Evolutionary conservation across 1,284 basidiomycete species (phyloP).

Genomic region (Puccinia triticina): DNA sequence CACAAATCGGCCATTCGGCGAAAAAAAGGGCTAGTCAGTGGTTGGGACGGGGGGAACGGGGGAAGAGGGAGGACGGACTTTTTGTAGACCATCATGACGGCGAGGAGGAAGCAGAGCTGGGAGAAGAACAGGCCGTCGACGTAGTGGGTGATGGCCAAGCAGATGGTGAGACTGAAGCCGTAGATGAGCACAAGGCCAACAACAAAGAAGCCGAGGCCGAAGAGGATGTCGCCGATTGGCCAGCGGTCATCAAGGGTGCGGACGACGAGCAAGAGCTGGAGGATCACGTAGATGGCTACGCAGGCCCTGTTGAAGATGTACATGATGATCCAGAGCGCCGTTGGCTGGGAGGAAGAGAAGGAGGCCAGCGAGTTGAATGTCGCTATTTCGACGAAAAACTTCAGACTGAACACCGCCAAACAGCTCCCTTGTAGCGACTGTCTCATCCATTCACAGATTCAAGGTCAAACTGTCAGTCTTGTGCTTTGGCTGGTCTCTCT

Average conservation of each 20-base stretch:
- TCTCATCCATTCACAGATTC: constrained; percentile 24
- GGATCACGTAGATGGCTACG: too few relatives aligned
- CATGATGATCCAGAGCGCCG: too few relatives aligned
- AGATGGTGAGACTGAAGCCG: too few relatives aligned
- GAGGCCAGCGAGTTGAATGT: constrained; percentile 86
- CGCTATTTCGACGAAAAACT: constrained; percentile 87
- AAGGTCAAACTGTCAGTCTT: not conserved
- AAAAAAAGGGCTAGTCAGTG: constrained; percentile 57
- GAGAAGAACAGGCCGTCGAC: too few relatives aligned
- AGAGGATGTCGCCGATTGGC: constrained; percentile 92
- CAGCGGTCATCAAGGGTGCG: constrained; percentile 97
- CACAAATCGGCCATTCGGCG: constrained; percentile 94
- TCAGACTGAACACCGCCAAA: constrained; percentile 72
- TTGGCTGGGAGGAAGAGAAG: constrained; percentile 75
- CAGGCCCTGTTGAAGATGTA: too few relatives aligned
- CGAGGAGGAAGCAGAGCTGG: constrained; percentile 91
- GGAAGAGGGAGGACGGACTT: constrained; percentile 53
- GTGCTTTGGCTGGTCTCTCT: constrained; percentile 10
- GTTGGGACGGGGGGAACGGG: not conserved
- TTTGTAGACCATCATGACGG: constrained; percentile 99
- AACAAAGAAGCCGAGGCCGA: constrained; percentile 85
- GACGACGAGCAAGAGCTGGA: too few relatives aligned
- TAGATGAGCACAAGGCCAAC: too few relatives aligned
- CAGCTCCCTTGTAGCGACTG: constrained; percentile 84
- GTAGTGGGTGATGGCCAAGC: too few relatives aligned